These are phyloP conservation scores for Paulownia fortunei DNA, from an alignment of 257 asterid genomes.

Conservation along the genomic window DNA sequence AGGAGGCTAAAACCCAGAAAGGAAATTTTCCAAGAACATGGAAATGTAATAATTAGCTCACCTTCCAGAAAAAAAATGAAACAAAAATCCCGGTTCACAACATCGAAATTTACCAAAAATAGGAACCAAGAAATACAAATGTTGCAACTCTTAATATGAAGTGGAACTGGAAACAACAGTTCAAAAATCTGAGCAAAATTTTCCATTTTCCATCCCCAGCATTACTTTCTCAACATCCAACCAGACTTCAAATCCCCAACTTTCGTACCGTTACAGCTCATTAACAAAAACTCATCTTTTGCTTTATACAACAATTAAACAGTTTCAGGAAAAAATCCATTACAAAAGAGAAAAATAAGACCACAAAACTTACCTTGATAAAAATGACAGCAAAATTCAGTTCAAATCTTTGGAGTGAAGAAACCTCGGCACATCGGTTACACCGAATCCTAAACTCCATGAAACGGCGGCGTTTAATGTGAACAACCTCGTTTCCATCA, in stretches of 20 bases:
- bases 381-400: constrained; percentile 45
- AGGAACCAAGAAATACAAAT: not conserved
- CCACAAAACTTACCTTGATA: constrained; percentile 43
- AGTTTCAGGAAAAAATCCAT: not conserved
- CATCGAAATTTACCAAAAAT: constrained; percentile 14
- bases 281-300: not conserved
- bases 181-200: not conserved
- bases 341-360: not conserved
- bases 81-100: constrained; percentile 29
- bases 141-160: not conserved
- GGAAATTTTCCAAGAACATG: constrained; percentile 26
- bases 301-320: not conserved
- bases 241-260: constrained; percentile 21
- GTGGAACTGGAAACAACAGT: constrained; percentile 4
- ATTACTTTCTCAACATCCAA: constrained; percentile 12
- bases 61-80: not conserved
- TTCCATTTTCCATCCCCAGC: constrained; percentile 10
- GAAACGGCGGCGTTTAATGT: constrained; percentile 54
- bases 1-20: constrained; percentile 20
- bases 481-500: constrained; percentile 66
- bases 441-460: constrained; percentile 88
- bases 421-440: constrained; percentile 60
- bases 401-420: constrained; percentile 51
- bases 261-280: constrained; percentile 17
- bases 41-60: constrained; percentile 20